phyloP scores from a whole-genome alignment of 106 monocot species.

The Posidonia australis region DNA sequence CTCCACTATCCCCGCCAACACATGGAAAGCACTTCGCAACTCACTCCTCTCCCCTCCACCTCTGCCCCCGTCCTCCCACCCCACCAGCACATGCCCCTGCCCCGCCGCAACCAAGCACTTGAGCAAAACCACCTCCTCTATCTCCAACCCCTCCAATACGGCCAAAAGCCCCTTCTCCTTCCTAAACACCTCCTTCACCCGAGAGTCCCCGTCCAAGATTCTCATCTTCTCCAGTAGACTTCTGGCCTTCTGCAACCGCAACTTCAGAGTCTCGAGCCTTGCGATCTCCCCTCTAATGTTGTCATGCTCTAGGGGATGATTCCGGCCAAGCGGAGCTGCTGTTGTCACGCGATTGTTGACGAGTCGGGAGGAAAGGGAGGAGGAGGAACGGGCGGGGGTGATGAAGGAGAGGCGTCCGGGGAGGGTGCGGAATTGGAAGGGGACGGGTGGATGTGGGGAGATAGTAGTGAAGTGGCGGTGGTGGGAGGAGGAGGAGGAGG shows the following conservation, averaged over 20 bases:
- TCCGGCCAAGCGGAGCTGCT: slow-evolving; percentile 29
- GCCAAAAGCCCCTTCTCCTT: slow-evolving; percentile 2
- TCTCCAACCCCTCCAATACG: slow-evolving; percentile 26
- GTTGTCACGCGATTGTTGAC: slow-evolving; percentile 25
- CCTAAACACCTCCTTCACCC: slow-evolving; percentile 46
- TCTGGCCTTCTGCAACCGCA: slow-evolving; percentile 19
- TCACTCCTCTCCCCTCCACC: slow-evolving; percentile 17
- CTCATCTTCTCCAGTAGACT: slow-evolving; percentile 35
- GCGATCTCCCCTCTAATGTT: slow-evolving; percentile 44
- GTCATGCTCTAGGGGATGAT: slow-evolving; percentile 28
- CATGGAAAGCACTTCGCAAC: slow-evolving; percentile 45
- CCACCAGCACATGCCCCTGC: slow-evolving; percentile 68
- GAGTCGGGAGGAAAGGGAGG: slow-evolving; percentile 4
- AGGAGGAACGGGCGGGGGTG: slow-evolving; percentile 11
- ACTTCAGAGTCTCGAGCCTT: slow-evolving; percentile 34
- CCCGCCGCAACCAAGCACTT: slow-evolving; percentile 85
- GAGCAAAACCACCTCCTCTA: slow-evolving; percentile 43
- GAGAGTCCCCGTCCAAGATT: slow-evolving; percentile 47
- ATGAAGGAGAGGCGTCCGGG: background rate
- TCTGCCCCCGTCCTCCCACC: slow-evolving; percentile 18
- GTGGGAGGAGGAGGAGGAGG: background rate
- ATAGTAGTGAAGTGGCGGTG: background rate
- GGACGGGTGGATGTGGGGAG: too few species aligned
- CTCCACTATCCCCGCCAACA: slow-evolving; percentile 58
- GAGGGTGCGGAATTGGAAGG: background rate